Percentiles rank a stretch among this genome's conserved stretches.
These are phyloP conservation scores for Penicillium sp. DNA, from an alignment of 2,329 filamentous ascomycete species.

Conservation along the genomic window DNA sequence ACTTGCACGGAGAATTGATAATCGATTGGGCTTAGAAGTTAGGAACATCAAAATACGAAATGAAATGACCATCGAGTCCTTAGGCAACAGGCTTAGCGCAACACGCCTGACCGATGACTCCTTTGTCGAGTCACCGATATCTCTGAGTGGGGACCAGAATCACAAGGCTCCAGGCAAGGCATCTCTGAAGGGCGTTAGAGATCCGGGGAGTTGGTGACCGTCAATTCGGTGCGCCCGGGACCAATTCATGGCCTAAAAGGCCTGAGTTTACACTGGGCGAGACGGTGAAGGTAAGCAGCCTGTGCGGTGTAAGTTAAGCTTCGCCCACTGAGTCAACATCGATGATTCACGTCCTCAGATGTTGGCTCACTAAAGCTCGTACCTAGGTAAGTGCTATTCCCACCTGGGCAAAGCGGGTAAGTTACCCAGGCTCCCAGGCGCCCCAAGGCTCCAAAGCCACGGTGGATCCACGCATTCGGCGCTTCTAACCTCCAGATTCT, in stretches of 20 bases:
- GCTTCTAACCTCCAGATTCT: background rate
- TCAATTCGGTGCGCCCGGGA: slow-evolving; percentile 12
- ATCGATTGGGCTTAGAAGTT: background rate
- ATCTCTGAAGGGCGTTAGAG: slow-evolving; percentile 2
- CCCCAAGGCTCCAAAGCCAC: background rate
- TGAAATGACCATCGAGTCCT: slow-evolving; percentile 7
- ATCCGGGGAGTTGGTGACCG: slow-evolving; percentile 9
- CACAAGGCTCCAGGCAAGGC: slow-evolving; percentile 8
- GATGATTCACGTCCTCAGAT: slow-evolving; percentile 8
- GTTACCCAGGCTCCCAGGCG: background rate
- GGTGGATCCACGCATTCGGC: background rate
- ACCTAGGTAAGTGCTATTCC: background rate
- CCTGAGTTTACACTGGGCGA: slow-evolving; percentile 3
- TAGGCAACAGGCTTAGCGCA: slow-evolving; percentile 15
- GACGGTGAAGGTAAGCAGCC: slow-evolving; percentile 17
- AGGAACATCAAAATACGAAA: slow-evolving; percentile 1
- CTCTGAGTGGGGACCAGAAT: slow-evolving; percentile 7
- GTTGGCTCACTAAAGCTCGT: background rate
- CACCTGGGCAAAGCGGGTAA: slow-evolving; percentile 7
- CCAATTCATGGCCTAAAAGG: background rate
- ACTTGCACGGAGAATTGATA: background rate
- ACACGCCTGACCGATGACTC: slow-evolving; percentile 16
- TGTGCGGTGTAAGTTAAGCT: slow-evolving; percentile 6
- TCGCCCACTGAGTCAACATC: slow-evolving; percentile 12
- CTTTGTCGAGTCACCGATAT: slow-evolving; percentile 8